Conservation (phyloP, 192 early-diverging fungal species). For the Mortierella alpina region DNA sequence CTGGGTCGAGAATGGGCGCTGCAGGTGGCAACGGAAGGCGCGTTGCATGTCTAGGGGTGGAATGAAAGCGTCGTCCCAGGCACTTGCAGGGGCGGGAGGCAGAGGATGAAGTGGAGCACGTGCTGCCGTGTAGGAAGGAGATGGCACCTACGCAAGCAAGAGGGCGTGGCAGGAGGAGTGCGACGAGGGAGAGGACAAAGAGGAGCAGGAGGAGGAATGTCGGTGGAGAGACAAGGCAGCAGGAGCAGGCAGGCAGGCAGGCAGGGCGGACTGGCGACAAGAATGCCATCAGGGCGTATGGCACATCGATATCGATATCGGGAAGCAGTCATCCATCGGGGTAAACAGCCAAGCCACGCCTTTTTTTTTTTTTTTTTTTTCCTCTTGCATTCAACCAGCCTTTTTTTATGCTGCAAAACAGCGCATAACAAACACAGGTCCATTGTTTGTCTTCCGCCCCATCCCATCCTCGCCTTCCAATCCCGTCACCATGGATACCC, state of each 20-base stretch:
- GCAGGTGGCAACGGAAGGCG: slow-evolving; percentile 37
- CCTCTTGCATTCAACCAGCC: neutral
- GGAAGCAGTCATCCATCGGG: neutral
- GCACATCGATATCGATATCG: neutral
- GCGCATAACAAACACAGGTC: neutral
- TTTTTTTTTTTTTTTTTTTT: slow-evolving; percentile 33
- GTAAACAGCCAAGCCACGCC: slow-evolving; percentile 39
- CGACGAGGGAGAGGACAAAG: neutral
- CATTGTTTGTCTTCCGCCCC: neutral
- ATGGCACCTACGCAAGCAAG: neutral
- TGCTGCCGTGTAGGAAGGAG: neutral
- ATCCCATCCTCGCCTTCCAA: slow-evolving; percentile 3
- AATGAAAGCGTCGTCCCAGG: neutral
- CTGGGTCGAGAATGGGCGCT: neutral
- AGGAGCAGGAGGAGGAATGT: neutral
- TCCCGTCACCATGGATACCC: slow-evolving; percentile 31
- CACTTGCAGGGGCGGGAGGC: neutral
- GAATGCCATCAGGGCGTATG: neutral
- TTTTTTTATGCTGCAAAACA: neutral
- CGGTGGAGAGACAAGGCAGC: neutral
- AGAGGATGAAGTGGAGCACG: neutral
- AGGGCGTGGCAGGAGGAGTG: neutral
- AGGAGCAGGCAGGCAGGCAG: no score
- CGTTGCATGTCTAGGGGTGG: slow-evolving; percentile 26
- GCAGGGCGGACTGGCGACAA: neutral